A percentile compares a stretch with the other conserved stretches of the same genome.
Evolutionary conservation across 768 basidiomycete genomes (phyloP).

Genomic region (Postia placenta): DNA sequence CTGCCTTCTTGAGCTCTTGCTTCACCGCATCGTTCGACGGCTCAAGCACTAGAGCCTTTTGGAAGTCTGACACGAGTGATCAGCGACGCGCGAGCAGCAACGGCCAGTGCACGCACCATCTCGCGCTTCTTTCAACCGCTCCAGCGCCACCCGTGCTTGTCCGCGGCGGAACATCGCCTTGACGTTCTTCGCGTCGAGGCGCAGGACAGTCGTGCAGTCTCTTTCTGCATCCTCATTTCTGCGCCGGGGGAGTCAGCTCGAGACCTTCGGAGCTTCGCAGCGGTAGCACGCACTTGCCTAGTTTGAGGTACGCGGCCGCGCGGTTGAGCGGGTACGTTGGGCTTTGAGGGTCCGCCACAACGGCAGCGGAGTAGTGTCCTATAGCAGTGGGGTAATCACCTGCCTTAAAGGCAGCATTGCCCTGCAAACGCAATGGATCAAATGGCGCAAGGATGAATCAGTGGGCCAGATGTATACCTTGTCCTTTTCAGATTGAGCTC

Average conservation of each 20-base stretch:
- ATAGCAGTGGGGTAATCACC: constrained; percentile 75
- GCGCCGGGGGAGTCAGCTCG: background rate
- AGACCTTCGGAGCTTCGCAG: background rate
- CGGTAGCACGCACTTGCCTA: constrained; percentile 76
- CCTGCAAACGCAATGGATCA: constrained; percentile 39
- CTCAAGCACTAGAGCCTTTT: constrained; percentile 51
- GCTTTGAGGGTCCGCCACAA: constrained; percentile 63
- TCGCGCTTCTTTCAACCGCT: constrained; percentile 50
- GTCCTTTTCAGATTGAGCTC: constrained; percentile 13
- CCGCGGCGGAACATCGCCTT: constrained; percentile 79
- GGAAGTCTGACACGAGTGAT: constrained; percentile 44
- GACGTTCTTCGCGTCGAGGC: constrained; percentile 50
- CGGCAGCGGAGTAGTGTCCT: constrained; percentile 82
- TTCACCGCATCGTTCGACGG: constrained; percentile 57
- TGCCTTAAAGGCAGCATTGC: constrained; percentile 80
- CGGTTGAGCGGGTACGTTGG: constrained; percentile 83
- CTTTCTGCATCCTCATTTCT: constrained; percentile 78
- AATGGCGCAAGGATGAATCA: background rate
- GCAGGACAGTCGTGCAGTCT: constrained; percentile 67
- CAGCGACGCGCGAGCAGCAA: background rate
- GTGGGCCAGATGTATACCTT: constrained; percentile 6
- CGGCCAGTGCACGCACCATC: constrained; percentile 39
- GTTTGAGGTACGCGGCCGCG: constrained; percentile 87
- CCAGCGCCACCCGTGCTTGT: constrained; percentile 60
- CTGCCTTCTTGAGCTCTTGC: constrained; percentile 53